Base-by-base conservation (phyloP, 2,329 filamentous ascomycete genomes). In the Alternaria alternata region DNA sequence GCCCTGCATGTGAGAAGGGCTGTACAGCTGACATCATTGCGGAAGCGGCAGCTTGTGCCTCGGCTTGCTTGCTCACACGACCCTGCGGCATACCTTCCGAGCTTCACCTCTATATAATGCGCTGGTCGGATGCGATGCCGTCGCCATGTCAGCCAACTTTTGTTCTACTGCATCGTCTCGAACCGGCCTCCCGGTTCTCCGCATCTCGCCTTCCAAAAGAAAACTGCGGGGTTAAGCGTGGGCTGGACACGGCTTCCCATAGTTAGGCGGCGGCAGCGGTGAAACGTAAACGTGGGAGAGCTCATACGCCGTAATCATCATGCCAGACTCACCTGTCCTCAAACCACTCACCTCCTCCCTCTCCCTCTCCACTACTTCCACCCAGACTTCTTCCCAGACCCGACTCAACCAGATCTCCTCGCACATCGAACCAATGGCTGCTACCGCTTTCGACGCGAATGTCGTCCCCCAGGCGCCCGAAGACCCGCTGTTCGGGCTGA, bases 401-500 rank as follows among this genome's bases (percentile, higher is more conserved):
- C 82, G 83, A 59, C 81, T 83, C 68, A 78, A 79, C 71, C 89
- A 83, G 73, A 86, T 93, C 72, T 84, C 86, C 71, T 84, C 83
- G 75, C 92, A 95, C 81, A 90, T 95, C 86, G 86, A 88, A 75
- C 84, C 87, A 72, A 80, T 80, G 65, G 75, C 82, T 73, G 77
- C 84, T 58, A 90, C 91, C 70, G 88, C 86, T 75, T 97, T 97
- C 83, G 87, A 89, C 63, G 86, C 90, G 74, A 87, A 91, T 75
- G 83, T 86, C 67, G 92, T 97, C 61, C 92, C 94, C 73, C 90
- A 94, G 81, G 95, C 95, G 62, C 94, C 95, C 48, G 94, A 97
- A 80, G 95, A 99, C 82, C 89, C 94, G 67, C 88, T 99, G 77
- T 99, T 99, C 77, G 94, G 94, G 59, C 84, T 99, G 73, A 93